Evolutionary conservation across 2,329 filamentous ascomycete species (phyloP).

Genomic region (Aaosphaeria arxii): DNA sequence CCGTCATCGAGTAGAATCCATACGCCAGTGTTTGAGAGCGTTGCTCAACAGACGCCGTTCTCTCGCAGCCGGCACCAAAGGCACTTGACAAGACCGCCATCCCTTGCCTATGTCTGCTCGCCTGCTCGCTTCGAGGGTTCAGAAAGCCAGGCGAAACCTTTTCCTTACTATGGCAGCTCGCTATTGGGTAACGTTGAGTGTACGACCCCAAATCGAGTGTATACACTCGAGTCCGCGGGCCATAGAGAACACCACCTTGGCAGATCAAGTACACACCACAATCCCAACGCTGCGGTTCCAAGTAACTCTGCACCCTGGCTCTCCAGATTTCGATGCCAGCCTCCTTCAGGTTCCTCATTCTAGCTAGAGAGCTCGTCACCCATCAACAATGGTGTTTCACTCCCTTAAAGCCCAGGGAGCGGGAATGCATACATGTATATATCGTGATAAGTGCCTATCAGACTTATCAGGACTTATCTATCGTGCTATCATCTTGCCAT

Average conservation of each 20-base stretch:
- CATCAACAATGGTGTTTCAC: conserved; percentile 34
- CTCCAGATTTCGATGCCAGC: conserved; percentile 20
- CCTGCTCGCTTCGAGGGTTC: conserved; percentile 11
- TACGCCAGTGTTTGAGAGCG: conserved; percentile 22
- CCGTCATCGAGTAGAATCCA: conserved; percentile 17
- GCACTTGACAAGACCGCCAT: conserved; percentile 28
- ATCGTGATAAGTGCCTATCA: conserved; percentile 24
- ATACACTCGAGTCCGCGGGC: not conserved
- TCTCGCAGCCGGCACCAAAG: conserved; percentile 5
- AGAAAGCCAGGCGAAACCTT: conserved; percentile 18
- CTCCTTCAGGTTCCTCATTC: conserved; percentile 15
- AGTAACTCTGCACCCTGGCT: conserved; percentile 25
- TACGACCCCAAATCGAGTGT: conserved; percentile 8
- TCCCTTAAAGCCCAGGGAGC: conserved; percentile 20
- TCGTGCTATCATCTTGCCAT: conserved; percentile 9
- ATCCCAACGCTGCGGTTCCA: conserved; percentile 28
- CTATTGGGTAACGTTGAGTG: conserved; percentile 20
- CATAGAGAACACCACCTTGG: conserved; percentile 1
- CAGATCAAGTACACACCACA: conserved; percentile 17
- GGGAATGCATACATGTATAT: conserved; percentile 31
- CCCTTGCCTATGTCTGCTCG: conserved; percentile 31
- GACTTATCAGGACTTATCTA: conserved; percentile 18
- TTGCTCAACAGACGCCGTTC: conserved; percentile 25
- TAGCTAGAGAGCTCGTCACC: conserved; percentile 11
- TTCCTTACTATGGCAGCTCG: conserved; percentile 9